Evolutionary conservation across 805 yeast genomes (phyloP).

Genomic region (Candida ovalis): DNA sequence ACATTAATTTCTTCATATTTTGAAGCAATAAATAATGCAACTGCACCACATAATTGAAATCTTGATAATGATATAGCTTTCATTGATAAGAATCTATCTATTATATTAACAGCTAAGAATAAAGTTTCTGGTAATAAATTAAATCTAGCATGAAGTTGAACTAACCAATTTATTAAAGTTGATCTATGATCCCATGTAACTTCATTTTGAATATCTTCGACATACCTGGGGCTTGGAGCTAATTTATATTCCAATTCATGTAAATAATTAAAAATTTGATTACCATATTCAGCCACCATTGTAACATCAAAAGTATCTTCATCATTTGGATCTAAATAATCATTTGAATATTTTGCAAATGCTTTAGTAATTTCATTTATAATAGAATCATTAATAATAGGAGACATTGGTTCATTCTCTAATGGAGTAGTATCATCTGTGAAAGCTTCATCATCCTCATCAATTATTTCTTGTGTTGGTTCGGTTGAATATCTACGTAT

Average conservation of each 20-base stretch:
- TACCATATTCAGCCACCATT: constrained; percentile 91
- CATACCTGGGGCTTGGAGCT: constrained; percentile 68
- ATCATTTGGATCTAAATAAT: constrained; percentile 63
- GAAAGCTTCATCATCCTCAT: constrained; percentile 16
- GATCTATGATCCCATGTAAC: constrained; percentile 69
- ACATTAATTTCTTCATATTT: constrained; percentile 88
- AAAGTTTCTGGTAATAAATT: constrained; percentile 82
- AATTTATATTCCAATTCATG: constrained; percentile 68
- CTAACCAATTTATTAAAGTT: constrained; percentile 84
- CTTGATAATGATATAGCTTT: constrained; percentile 73
- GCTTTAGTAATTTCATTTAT: constrained; percentile 49
- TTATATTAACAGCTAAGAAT: constrained; percentile 73
- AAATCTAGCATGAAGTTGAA: constrained; percentile 80
- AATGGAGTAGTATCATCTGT: constrained; percentile 6
- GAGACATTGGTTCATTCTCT: constrained; percentile 51
- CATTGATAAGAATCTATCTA: constrained; percentile 78
- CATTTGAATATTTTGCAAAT: constrained; percentile 46
- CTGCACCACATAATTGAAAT: constrained; percentile 93
- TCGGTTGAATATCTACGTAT: too few relatives aligned
- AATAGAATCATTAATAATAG: constrained; percentile 46
- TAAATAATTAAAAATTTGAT: constrained; percentile 77
- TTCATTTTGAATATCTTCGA: constrained; percentile 75
- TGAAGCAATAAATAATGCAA: constrained; percentile 85
- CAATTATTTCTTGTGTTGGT: constrained; percentile 37
- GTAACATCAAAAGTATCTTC: constrained; percentile 83